Percentiles rank a stretch among this genome's conserved stretches.
These are phyloP conservation scores for Dicorynia guianensis DNA, from an alignment of 306 rosid genomes.

Conservation along the genomic window DNA sequence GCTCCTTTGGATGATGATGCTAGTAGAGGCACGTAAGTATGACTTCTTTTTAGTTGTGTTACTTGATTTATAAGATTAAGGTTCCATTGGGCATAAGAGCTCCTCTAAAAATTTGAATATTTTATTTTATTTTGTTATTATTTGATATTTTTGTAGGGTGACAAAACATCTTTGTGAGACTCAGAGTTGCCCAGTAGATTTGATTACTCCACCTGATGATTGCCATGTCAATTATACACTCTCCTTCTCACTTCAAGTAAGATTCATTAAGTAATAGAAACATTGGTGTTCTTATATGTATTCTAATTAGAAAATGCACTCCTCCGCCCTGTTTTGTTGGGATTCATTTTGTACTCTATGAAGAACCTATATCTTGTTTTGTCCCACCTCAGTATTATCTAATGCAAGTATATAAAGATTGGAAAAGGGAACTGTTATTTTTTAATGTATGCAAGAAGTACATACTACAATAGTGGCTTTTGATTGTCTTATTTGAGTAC, in stretches of 20 bases:
- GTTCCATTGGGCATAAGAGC: conserved; percentile 31
- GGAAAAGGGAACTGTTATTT: conserved; percentile 1
- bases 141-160: conserved; percentile 62
- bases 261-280: conserved; percentile 40
- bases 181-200: conserved; percentile 82
- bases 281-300: background rate
- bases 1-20: conserved; percentile 89
- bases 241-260: conserved; percentile 96
- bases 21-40: conserved; percentile 80
- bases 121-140: conserved; percentile 30
- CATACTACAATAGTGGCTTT: background rate
- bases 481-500: conserved; percentile 17
- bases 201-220: conserved; percentile 97
- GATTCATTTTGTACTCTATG: conserved; percentile 11
- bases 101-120: conserved; percentile 30
- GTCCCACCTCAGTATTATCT: conserved; percentile 18
- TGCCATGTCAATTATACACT: conserved; percentile 97
- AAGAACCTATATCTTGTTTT: conserved; percentile 17
- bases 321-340: background rate
- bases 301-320: conserved; percentile 14
- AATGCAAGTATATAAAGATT: conserved; percentile 24
- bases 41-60: conserved; percentile 37
- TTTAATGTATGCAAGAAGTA: background rate
- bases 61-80: conserved; percentile 31
- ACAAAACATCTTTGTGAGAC: conserved; percentile 81